Percentiles rank a stretch among this genome's conserved stretches.
These are phyloP conservation scores for Fraxinus angustifolia DNA, from an alignment of 305 asterid genomes.

Conservation along the genomic window DNA sequence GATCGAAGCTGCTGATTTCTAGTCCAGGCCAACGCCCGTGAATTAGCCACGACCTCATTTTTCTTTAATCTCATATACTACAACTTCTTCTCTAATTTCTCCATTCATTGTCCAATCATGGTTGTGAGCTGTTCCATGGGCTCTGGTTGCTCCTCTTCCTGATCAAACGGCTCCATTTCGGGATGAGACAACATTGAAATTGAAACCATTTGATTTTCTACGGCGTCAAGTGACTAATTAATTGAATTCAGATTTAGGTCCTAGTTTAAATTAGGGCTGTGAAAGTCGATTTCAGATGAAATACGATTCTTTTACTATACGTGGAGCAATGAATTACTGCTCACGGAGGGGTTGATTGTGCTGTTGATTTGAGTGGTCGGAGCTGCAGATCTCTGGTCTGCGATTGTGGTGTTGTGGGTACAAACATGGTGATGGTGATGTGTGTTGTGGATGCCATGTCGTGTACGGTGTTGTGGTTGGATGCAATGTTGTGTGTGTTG, in stretches of 20 bases:
- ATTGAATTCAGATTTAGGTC: slow-evolving; percentile 43
- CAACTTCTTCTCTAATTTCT: slow-evolving; percentile 28
- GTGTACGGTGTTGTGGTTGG: too few species aligned
- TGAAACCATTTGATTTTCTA: slow-evolving; percentile 83
- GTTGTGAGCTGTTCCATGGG: slow-evolving; percentile 25
- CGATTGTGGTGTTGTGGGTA: too few species aligned
- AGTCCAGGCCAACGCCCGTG: too few species aligned
- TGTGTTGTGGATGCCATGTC: too few species aligned
- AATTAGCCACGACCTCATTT: background rate
- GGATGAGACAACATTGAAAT: slow-evolving; percentile 61
- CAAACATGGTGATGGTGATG: too few species aligned
- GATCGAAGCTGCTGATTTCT: too few species aligned
- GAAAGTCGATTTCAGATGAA: slow-evolving; percentile 33
- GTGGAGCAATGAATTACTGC: too few species aligned
- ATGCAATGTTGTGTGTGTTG: too few species aligned
- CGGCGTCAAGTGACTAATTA: slow-evolving; percentile 84
- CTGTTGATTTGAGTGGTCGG: too few species aligned
- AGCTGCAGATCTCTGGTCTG: too few species aligned
- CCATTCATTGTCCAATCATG: slow-evolving; percentile 41
- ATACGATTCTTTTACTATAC: too few species aligned
- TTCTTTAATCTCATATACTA: slow-evolving; percentile 21
- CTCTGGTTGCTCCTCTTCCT: slow-evolving; percentile 28
- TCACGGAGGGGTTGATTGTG: too few species aligned
- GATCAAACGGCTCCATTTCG: slow-evolving; percentile 33
- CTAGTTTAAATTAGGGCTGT: slow-evolving; percentile 39